Conservation (phyloP, 768 basidiomycete genomes). For the Termitomyces sp. region DNA sequence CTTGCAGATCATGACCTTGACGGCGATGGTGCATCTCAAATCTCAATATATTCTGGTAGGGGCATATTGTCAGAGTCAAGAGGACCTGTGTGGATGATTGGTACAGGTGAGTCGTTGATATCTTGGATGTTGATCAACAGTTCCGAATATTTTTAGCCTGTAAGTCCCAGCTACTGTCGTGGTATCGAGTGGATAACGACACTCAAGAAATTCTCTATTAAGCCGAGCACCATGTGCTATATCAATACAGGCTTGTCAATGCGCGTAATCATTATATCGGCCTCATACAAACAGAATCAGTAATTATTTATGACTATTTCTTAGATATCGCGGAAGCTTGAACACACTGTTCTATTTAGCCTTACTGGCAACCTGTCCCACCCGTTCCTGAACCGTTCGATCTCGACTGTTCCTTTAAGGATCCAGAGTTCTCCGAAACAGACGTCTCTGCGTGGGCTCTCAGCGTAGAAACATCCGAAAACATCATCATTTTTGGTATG, state of each 20-base stretch:
- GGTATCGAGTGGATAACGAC: not conserved
- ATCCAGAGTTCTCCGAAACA: constrained; percentile 42
- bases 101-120: constrained; percentile 41
- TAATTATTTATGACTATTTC: constrained; percentile 14
- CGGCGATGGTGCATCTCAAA: constrained; percentile 35
- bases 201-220: not conserved
- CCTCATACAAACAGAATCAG: constrained; percentile 69
- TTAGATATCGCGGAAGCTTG: not conserved
- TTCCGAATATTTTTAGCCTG: constrained; percentile 1
- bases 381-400: constrained; percentile 51
- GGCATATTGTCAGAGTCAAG: constrained; percentile 68
- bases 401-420: constrained; percentile 34
- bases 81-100: constrained; percentile 81
- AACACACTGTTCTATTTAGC: constrained; percentile 28
- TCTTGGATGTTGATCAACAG: not conserved
- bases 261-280: constrained; percentile 68
- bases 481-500: constrained; percentile 8
- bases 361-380: constrained; percentile 64
- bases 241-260: constrained; percentile 60
- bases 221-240: constrained; percentile 67
- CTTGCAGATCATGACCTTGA: constrained; percentile 80
- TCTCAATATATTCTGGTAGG: constrained; percentile 59
- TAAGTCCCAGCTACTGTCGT: not conserved
- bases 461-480: constrained; percentile 37
- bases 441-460: constrained; percentile 51